phyloP scores from a whole-genome alignment of 306 rosid species.

The Castanea sativa region DNA sequence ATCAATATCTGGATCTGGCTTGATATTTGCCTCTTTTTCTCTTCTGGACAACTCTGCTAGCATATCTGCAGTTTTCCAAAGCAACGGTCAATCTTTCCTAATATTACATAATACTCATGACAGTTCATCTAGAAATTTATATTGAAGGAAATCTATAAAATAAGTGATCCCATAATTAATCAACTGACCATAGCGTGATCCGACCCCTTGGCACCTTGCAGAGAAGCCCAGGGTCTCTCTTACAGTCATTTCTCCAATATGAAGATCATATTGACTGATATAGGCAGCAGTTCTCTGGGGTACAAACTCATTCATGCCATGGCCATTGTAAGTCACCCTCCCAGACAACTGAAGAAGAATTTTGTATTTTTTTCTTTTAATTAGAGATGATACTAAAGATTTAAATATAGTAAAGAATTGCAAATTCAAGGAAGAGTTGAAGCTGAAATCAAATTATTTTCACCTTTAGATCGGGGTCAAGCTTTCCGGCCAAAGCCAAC shows the following conservation, averaged over 20 bases:
- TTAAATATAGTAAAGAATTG: no score
- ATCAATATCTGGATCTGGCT: slow-evolving; percentile 66
- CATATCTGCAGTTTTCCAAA: slow-evolving; percentile 40
- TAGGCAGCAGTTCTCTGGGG: slow-evolving; percentile 78
- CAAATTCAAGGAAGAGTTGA: not conserved
- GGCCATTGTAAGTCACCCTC: slow-evolving; percentile 60
- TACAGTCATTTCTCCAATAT: slow-evolving; percentile 69
- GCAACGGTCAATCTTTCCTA: not conserved
- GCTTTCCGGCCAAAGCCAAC: slow-evolving; percentile 66
- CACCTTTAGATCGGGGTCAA: slow-evolving; percentile 56
- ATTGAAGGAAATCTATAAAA: not conserved
- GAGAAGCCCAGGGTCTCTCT: slow-evolving; percentile 83
- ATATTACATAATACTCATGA: not conserved
- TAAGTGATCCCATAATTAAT: not conserved
- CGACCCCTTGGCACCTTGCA: slow-evolving; percentile 84
- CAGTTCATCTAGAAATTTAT: not conserved
- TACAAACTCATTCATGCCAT: slow-evolving; percentile 67
- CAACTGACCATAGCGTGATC: slow-evolving; percentile 56
- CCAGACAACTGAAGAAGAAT: slow-evolving; percentile 48
- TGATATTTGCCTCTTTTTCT: slow-evolving; percentile 59
- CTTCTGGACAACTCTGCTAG: slow-evolving; percentile 60
- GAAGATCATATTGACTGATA: slow-evolving; percentile 74
- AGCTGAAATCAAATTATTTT: not conserved
- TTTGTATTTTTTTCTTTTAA: no score
- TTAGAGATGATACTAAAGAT: no score